A percentile compares a stretch with the other conserved stretches of the same genome.
These are phyloP conservation scores for Basidiobolus meristosporus DNA, from an alignment of 371 early-diverging fungal genomes.

Conservation along the genomic window DNA sequence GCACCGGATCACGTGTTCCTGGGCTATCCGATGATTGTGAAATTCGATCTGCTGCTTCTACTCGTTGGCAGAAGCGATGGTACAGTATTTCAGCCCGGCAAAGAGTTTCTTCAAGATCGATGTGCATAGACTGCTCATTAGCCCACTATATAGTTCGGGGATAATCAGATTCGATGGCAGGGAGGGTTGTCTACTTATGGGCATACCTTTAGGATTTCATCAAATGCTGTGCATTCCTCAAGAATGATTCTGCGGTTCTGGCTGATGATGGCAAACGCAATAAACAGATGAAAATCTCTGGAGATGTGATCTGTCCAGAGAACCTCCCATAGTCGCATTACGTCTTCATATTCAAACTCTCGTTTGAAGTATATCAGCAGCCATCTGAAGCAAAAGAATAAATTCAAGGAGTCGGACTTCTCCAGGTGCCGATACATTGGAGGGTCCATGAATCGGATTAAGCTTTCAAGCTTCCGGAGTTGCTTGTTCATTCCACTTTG, in stretches of 20 bases:
- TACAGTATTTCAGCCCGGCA: constrained; percentile 62
- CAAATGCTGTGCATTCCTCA: constrained; percentile 53
- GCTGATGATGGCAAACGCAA: constrained; percentile 78
- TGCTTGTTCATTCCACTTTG: constrained; percentile 83
- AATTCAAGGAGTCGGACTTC: constrained; percentile 52
- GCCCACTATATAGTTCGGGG: constrained; percentile 33
- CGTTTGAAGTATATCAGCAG: constrained; percentile 91
- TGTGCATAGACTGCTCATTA: constrained; percentile 63
- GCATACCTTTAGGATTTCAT: constrained; percentile 71
- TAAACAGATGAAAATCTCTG: constrained; percentile 63
- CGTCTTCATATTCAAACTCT: constrained; percentile 75
- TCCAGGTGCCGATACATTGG: constrained; percentile 58
- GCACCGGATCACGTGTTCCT: too few species aligned
- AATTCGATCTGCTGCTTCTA: constrained; percentile 8
- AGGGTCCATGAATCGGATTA: constrained; percentile 72
- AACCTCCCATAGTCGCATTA: constrained; percentile 73
- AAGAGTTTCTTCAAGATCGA: constrained; percentile 58
- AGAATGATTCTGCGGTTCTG: constrained; percentile 56
- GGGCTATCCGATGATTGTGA: too few species aligned
- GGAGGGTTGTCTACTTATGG: background rate
- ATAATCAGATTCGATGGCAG: too few species aligned
- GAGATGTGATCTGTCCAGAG: constrained; percentile 74
- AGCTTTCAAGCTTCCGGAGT: constrained; percentile 41
- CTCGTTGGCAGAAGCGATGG: constrained; percentile 40
- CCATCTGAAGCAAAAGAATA: constrained; percentile 92